Evolutionary conservation across 2,329 filamentous ascomycete genomes (phyloP), one percentile per base, ranked within the genome.

Genomic region (Endocalyx cinctus): DNA sequence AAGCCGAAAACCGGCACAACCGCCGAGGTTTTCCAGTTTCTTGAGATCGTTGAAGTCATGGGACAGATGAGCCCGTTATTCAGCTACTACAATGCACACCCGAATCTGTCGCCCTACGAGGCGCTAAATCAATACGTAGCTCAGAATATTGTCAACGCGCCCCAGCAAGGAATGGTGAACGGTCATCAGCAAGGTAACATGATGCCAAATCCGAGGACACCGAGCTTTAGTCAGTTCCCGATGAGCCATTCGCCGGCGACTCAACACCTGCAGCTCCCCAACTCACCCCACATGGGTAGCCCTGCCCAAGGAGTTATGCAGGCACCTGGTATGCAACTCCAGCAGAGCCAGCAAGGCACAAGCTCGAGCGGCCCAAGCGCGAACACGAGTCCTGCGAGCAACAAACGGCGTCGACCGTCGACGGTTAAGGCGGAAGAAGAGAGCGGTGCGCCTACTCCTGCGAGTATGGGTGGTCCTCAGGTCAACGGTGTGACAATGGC

Each of bases 11-110:
- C 74, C 54, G 77, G 77, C 15, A 72, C 82, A 17, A 79, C 78
- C 5, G 67, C 71, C 34, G 69, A 71, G 6, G 76, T 82, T 6
- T 74, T 74, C 49, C 74, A 78, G 50, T 82, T 80, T 52, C 70
- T 82, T 33, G 78, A 82, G 75, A 71, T 81, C 52, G 74, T 75
- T 35, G 78, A 82, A 53, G 76, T 82, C 25, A 74, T 82, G 64
- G 74, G 74, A 37, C 74, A 80, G 51, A 81, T 82, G 77, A 77
- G 72, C 48, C 75, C 76, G 2, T 58, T 84, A 4, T 81, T 84
- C 54, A 58, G 55, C 31, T 81, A 69, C 46, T 76, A 67, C 28
- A 73, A 79, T 41, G 50, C 59, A 11, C 70, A 82, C 43, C 64
- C 73, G 3, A 62, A 62, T 6, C 55, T 79, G 3, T 63, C 69